These are phyloP conservation scores for Eucalyptus microcorys DNA, from an alignment of 345 rosid genomes.

Conservation along the genomic window DNA sequence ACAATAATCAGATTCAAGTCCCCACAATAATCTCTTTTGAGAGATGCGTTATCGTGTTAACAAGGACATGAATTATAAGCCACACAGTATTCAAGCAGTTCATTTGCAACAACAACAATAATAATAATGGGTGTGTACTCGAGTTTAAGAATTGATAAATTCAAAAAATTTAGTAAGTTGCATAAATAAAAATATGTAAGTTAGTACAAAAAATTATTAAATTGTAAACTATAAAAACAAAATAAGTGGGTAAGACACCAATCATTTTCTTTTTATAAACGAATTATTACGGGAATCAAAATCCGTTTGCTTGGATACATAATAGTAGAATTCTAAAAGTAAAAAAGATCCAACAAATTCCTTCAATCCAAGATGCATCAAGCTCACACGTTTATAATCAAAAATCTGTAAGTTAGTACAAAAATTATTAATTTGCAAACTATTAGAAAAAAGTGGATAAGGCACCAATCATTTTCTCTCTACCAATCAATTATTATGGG, in stretches of 20 bases:
- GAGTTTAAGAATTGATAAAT: not conserved
- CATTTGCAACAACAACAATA: not conserved
- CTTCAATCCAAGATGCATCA: not conserved
- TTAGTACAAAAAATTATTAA: not conserved
- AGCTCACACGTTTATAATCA: not conserved
- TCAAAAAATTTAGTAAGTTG: not conserved
- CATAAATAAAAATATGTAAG: not conserved
- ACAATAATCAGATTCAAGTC: not conserved
- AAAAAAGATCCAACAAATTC: not conserved
- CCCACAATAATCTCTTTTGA: not conserved
- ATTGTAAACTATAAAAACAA: not conserved
- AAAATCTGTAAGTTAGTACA: no score
- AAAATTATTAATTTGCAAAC: no score
- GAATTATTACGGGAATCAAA: not conserved
- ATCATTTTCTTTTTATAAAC: not conserved
- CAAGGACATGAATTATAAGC: not conserved
- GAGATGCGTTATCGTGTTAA: not conserved
- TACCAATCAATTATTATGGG: no score
- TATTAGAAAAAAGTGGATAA: no score
- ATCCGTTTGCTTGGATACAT: not conserved
- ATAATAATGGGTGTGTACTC: not conserved
- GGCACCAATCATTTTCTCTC: no score
- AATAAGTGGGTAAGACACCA: not conserved
- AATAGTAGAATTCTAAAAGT: not conserved
- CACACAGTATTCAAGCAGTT: not conserved